Base-by-base conservation (phyloP, 2,329 filamentous ascomycete species). In the Sordariomycetes sp. region DNA sequence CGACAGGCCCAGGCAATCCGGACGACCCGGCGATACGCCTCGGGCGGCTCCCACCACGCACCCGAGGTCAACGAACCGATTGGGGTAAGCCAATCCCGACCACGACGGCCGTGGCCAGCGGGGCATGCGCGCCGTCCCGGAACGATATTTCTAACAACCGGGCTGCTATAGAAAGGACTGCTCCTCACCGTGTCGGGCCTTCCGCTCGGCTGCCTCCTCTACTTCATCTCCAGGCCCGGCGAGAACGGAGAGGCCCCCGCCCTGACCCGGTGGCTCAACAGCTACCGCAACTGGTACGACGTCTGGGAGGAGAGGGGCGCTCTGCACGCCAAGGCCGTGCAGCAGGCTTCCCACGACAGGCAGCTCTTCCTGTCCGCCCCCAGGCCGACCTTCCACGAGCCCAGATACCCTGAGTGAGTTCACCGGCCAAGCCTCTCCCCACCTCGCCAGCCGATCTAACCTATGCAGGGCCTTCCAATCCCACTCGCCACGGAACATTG, bases 321-420 rank as follows among this genome's bases (percentile, higher is more conserved):
- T 32, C 67, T 81, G 58, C 79, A 79, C 69, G 79, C 77, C 48
- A 74, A 75, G 58, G 69, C 76, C 24, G 65, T 78, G 62, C 76
- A 83, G 67, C 79, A 83, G 72, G 81, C 81, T 52, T 78, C 78
- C 51, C 78, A 74, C 66, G 80, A 84, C 71, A 79, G 76, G 65
- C 78, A 82, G 63, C 72, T 84, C 56, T 76, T 83, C 63, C 68
- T 74, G 64, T 72, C 77, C 64, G 71, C 69, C 58, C 69, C 67
- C 40, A 74, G 73, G 67, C 74, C 74, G 67, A 67, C 66, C 62
- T 74, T 74, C 63, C 70, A 80, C 63, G 79, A 83, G 61, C 73
- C 83, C 63, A 75, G 76, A 63, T 81, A 71, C 62, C 81, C 81
- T 52, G 81, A 85, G 81, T 85, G 75, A 61, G 80, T 78, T 32